These are phyloP conservation scores for Gynochthodes officinalis DNA, from an alignment of 257 asterid species.

Conservation along the genomic window DNA sequence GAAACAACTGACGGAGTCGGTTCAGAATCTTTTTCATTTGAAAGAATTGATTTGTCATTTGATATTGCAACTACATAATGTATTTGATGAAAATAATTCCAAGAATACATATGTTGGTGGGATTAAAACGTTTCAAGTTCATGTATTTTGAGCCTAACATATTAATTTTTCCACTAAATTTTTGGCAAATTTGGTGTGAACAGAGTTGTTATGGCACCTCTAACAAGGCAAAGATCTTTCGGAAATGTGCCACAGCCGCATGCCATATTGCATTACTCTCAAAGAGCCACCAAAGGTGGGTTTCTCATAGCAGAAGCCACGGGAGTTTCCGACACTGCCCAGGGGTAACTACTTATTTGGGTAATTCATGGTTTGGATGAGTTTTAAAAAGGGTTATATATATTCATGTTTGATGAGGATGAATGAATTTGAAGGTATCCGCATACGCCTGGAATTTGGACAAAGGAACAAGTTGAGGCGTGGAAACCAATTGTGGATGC, in stretches of 20 bases:
- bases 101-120: background rate
- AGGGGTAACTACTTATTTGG: slow-evolving; percentile 26
- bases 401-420: background rate
- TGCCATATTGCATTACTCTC: slow-evolving; percentile 58
- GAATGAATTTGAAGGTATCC: slow-evolving; percentile 16
- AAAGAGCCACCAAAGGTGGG: slow-evolving; percentile 55
- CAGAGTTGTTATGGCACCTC: slow-evolving; percentile 68
- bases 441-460: slow-evolving; percentile 32
- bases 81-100: no score
- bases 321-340: slow-evolving; percentile 50
- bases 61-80: no score
- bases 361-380: no score
- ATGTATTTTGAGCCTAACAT: no score
- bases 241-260: slow-evolving; percentile 62
- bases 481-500: slow-evolving; percentile 40
- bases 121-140: background rate
- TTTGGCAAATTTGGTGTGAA: background rate
- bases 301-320: slow-evolving; percentile 55
- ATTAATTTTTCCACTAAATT: no score
- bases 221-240: slow-evolving; percentile 62
- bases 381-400: no score
- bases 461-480: slow-evolving; percentile 34
- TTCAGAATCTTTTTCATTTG: no score
- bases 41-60: no score
- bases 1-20: no score